Evolutionary conservation across 306 rosid species (phyloP).

Genomic region (Sindora glabra): DNA sequence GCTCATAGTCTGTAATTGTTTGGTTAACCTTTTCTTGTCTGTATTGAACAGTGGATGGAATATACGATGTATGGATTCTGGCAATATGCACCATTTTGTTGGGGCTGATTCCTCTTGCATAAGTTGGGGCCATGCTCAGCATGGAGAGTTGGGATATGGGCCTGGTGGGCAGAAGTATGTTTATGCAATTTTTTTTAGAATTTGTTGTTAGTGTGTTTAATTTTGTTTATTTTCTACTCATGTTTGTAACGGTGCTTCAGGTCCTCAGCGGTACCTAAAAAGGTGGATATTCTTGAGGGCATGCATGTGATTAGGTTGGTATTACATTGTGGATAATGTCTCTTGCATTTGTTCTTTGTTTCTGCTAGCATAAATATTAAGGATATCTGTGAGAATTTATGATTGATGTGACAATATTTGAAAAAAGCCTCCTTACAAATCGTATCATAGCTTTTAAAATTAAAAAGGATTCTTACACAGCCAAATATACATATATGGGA

Average conservation of each 20-base stretch:
- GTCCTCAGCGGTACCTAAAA: constrained; percentile 90
- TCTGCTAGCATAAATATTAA: not conserved
- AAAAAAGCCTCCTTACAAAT: not conserved
- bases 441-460: not conserved
- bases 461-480: not conserved
- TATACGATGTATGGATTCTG: constrained; percentile 97
- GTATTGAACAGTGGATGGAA: constrained; percentile 75
- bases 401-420: not conserved
- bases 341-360: not conserved
- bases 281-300: constrained; percentile 91
- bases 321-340: not conserved
- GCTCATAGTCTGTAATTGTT: constrained; percentile 13
- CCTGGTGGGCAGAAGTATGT: constrained; percentile 91
- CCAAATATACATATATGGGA: not conserved
- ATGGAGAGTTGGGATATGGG: constrained; percentile 98
- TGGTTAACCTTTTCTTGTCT: not conserved
- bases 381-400: not conserved
- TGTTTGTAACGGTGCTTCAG: constrained; percentile 27
- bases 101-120: constrained; percentile 98
- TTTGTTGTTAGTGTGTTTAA: not conserved
- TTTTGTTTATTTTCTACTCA: not conserved
- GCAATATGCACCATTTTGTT: constrained; percentile 90
- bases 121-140: constrained; percentile 97
- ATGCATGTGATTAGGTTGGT: constrained; percentile 79
- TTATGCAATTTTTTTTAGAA: not conserved